Evolutionary conservation across 202 grass and related monocot species (phyloP).

Genomic region (Panicum virgatum): DNA sequence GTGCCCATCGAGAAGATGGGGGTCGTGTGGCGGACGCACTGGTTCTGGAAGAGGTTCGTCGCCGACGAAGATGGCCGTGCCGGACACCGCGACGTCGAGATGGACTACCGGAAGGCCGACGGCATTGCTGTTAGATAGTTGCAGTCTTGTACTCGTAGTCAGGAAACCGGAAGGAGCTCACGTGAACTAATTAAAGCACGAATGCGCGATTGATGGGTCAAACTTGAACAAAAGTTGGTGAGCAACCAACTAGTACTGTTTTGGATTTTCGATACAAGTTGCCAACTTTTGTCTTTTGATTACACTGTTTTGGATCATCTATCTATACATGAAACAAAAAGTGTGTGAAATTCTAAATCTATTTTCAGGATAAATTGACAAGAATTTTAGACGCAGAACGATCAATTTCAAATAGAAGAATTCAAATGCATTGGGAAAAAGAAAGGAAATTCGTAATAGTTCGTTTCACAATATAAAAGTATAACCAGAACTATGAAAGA

Average conservation of each 20-base stretch:
- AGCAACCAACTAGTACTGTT: too few species aligned
- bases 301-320: too few species aligned
- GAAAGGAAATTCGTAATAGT: not conserved
- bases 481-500: not conserved
- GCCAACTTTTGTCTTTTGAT: too few species aligned
- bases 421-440: not conserved
- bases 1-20: constrained; percentile 71
- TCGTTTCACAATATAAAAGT: not conserved
- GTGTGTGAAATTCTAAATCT: not conserved
- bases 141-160: too few species aligned
- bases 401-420: not conserved
- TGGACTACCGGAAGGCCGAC: not conserved
- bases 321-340: too few species aligned
- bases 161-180: too few species aligned
- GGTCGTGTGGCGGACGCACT: constrained; percentile 56
- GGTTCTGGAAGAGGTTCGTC: constrained; percentile 59
- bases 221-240: too few species aligned
- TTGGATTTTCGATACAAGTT: too few species aligned
- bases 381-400: not conserved
- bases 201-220: too few species aligned
- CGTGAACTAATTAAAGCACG: too few species aligned
- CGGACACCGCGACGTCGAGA: not conserved
- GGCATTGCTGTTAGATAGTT: not conserved
- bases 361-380: not conserved
- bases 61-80: constrained; percentile 26